phyloP scores from a whole-genome alignment of 164 flowering plant genomes.

The Berberis vulgaris region DNA sequence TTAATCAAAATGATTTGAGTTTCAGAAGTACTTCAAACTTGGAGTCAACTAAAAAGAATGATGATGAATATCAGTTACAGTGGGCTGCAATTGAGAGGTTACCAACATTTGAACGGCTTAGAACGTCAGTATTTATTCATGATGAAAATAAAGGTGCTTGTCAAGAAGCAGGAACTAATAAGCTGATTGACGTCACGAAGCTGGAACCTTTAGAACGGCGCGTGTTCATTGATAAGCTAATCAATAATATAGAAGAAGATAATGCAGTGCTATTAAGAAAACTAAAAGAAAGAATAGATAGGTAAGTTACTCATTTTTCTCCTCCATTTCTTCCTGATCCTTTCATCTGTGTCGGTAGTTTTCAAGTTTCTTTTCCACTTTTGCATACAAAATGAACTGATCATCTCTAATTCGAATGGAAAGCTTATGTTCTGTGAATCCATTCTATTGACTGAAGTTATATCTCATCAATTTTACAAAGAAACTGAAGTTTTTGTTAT shows the following conservation, averaged over 20 bases:
- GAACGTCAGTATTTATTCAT: background rate
- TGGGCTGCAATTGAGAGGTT: background rate
- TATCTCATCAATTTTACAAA: too few relatives aligned
- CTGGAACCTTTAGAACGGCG: constrained; percentile 44
- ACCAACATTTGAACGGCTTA: background rate
- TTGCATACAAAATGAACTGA: too few relatives aligned
- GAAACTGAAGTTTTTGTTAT: too few relatives aligned
- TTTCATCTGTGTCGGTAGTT: too few relatives aligned
- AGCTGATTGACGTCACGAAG: constrained; percentile 28
- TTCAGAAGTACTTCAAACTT: constrained; percentile 22
- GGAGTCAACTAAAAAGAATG: constrained; percentile 15
- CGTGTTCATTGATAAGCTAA: constrained; percentile 41
- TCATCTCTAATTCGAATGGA: too few relatives aligned
- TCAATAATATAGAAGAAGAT: constrained; percentile 55
- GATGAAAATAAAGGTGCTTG: constrained; percentile 6
- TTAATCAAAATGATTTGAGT: constrained; percentile 25
- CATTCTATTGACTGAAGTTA: too few relatives aligned
- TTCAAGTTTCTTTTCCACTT: too few relatives aligned
- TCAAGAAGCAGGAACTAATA: too few relatives aligned
- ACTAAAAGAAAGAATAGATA: constrained; percentile 46
- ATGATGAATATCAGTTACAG: background rate
- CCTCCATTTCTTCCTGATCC: background rate
- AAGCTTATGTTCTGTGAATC: too few relatives aligned
- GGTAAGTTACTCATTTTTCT: constrained; percentile 22
- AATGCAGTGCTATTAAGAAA: constrained; percentile 43